A percentile compares a stretch with the other conserved stretches of the same genome.
phyloP scores from a whole-genome alignment of 73 alveolate species.

The Tetrahymena thermophila region DNA sequence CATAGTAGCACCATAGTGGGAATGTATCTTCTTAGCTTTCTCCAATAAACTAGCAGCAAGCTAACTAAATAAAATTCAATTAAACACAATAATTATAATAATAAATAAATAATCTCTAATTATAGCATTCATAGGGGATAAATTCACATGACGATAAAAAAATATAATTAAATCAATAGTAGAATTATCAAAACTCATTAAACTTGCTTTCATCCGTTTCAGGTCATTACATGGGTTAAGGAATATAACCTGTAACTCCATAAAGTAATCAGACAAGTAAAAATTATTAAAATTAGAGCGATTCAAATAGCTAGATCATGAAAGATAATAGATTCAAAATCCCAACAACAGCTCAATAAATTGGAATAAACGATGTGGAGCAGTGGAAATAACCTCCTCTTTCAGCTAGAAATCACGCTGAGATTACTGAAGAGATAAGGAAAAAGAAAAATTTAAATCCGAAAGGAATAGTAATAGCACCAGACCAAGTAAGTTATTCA shows the following conservation, averaged over 20 bases:
- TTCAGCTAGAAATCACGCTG: neutral
- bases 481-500: neutral
- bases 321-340: neutral
- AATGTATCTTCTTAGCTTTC: neutral
- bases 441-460: neutral
- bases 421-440: neutral
- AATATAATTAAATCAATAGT: neutral
- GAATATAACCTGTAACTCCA: neutral
- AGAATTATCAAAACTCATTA: neutral
- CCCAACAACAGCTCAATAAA: neutral
- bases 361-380: neutral
- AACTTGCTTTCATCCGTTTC: neutral
- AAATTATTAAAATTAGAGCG: neutral
- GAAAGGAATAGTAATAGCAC: neutral
- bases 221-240: neutral
- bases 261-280: neutral
- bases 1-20: neutral
- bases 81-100: neutral
- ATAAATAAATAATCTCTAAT: neutral
- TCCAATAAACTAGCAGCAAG: neutral
- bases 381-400: neutral
- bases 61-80: neutral
- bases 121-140: neutral
- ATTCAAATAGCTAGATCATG: neutral
- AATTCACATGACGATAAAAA: neutral